Base-by-base conservation (phyloP, 306 rosid species). In the Geum urbanum region DNA sequence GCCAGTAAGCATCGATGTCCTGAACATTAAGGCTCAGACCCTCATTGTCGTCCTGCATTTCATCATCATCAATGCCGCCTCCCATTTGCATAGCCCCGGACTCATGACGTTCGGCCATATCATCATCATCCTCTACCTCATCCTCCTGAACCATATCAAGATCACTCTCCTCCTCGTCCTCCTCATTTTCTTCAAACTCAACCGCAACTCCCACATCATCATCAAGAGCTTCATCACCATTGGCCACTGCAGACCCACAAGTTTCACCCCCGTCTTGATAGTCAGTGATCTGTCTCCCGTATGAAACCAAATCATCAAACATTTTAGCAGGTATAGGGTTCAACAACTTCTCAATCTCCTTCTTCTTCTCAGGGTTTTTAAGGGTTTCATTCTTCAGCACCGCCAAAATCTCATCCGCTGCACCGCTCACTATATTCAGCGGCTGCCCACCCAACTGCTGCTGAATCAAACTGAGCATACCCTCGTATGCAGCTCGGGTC, bases 1-100 rank as follows among this genome's bases (percentile, higher is more conserved):
- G 89, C 99, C 99, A 94, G 78, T 91, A 94, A 5, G 99, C 99
- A 83, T 86, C 97, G 62, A 94, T 91, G 79, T 87, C 97, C 84
- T 91, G 96, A 70, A 89, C 99, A 81, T 94, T 91, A 9, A 94
- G 88, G 72, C 76, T 77, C 96, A 85, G 85, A 14, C 95, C 95
- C 66, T 88, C 99, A 19, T 87, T 88, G 12, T 85, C 94, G 27
- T 94, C 99, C 55, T 75, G 84, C 95, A 83, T 82, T 56, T 94
- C 64, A 53, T 94, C 97, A 9, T 94, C 96, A 72, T 94, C 99
- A 63, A 90, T 87, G 44, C 96, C 95, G 66, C 90, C 89, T 18
- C 91, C 99, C 96, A 88, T 91, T 72, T 88, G 97, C 99, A 94
- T 91, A 84, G 76, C 97, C 16, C 86, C 86, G 0, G 86, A 57